A percentile compares a stretch with the other conserved stretches of the same genome.
These are phyloP conservation scores for Penicillium riverlandense DNA, from an alignment of 495 filamentous ascomycete genomes.

Conservation along the genomic window DNA sequence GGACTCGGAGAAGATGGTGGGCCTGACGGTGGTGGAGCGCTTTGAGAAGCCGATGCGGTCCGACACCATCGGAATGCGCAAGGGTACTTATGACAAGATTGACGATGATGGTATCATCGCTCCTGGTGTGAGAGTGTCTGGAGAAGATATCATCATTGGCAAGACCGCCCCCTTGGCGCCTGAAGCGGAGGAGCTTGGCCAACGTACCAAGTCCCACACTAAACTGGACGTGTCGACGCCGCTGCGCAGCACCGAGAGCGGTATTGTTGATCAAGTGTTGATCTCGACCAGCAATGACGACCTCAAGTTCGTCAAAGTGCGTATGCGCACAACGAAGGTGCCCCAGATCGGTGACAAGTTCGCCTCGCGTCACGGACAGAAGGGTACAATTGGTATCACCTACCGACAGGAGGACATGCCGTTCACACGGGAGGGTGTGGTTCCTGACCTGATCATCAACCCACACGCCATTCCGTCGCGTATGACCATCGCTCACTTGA, in stretches of 20 bases:
- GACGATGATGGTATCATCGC: constrained; percentile 92
- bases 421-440: constrained; percentile 85
- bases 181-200: constrained; percentile 88
- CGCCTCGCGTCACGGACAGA: constrained; percentile 97
- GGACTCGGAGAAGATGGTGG: constrained; percentile 90
- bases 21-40: constrained; percentile 77
- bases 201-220: constrained; percentile 78
- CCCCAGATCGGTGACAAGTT: constrained; percentile 99
- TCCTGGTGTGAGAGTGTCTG: constrained; percentile 87
- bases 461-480: constrained; percentile 98
- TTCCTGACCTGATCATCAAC: constrained; percentile 97
- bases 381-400: constrained; percentile 98
- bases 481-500: constrained; percentile 99
- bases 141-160: constrained; percentile 98
- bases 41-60: constrained; percentile 91
- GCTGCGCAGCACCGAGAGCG: constrained; percentile 88
- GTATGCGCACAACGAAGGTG: constrained; percentile 94
- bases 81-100: constrained; percentile 96
- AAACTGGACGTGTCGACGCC: constrained; percentile 95
- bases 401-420: constrained; percentile 98
- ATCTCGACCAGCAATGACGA: constrained; percentile 82
- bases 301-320: constrained; percentile 89
- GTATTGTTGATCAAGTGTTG: constrained; percentile 90
- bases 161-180: constrained; percentile 93
- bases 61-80: constrained; percentile 84